Evolutionary conservation across 2,329 filamentous ascomycete genomes (phyloP).

Genomic region (Colletotrichum abscissum): DNA sequence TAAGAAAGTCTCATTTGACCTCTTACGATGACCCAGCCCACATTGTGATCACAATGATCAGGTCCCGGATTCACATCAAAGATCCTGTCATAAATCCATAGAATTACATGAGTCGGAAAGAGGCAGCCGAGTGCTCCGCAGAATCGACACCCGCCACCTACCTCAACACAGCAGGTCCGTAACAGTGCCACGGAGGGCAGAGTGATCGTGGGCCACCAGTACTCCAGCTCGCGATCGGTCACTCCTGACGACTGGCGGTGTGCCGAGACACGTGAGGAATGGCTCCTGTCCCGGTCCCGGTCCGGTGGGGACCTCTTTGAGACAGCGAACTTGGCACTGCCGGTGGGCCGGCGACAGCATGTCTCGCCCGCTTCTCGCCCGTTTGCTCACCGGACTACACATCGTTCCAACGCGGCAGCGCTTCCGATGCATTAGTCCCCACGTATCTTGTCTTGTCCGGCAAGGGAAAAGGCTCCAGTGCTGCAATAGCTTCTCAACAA

Average conservation of each 20-base stretch:
- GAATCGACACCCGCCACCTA: background rate
- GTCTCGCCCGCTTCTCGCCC: conserved; percentile 10
- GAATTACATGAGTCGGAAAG: background rate
- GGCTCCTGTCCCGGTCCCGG: conserved; percentile 27
- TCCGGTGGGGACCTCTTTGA: conserved; percentile 15
- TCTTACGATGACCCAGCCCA: background rate
- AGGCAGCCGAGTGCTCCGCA: background rate
- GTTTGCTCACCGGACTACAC: conserved; percentile 14
- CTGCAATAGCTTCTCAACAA: conserved; percentile 26
- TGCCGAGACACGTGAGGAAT: conserved; percentile 31
- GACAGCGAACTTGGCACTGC: conserved; percentile 1
- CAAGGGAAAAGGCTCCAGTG: background rate
- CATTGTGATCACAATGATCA: background rate
- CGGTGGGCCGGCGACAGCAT: background rate
- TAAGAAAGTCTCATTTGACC: conserved; percentile 29
- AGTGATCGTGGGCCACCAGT: background rate
- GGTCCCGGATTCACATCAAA: background rate
- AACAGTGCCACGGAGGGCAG: too few species aligned
- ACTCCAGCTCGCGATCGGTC: conserved; percentile 16
- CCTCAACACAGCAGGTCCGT: background rate
- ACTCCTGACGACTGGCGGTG: conserved; percentile 31
- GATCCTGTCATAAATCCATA: background rate
- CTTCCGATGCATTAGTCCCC: conserved; percentile 16
- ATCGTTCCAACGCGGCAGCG: conserved; percentile 6
- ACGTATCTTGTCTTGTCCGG: background rate